Conservation (phyloP, 345 rosid species). For the Pugionium cornutum region DNA sequence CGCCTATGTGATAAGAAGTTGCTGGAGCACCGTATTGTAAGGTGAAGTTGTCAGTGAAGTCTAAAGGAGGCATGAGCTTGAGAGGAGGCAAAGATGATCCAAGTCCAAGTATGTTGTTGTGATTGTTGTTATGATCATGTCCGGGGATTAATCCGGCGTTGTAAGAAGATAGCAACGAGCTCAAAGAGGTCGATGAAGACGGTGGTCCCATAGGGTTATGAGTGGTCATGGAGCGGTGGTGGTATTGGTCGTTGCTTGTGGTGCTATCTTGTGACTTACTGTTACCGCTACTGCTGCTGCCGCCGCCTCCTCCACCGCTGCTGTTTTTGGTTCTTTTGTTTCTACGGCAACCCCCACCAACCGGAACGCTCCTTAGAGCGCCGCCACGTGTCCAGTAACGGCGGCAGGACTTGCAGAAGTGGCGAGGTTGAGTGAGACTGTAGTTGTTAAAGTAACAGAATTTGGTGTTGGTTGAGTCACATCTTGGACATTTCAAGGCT, state of each 20-base stretch:
- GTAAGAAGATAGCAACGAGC: conserved; percentile 42
- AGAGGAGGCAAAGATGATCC: conserved; percentile 44
- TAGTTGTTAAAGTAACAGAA: conserved; percentile 90
- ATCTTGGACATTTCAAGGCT: conserved; percentile 74
- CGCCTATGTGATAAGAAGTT: conserved; percentile 32
- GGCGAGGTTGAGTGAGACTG: conserved; percentile 82
- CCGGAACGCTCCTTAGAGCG: conserved; percentile 75
- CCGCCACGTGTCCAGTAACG: conserved; percentile 91
- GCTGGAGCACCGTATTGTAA: conserved; percentile 42
- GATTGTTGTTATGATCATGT: conserved; percentile 36
- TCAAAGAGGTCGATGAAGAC: conserved; percentile 32
- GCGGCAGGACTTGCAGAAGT: conserved; percentile 84
- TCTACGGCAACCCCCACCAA: conserved; percentile 82
- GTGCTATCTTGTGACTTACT: conserved; percentile 42
- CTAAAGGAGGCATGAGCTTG: conserved; percentile 41
- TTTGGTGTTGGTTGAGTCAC: conserved; percentile 80
- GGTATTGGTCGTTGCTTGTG: conserved; percentile 41
- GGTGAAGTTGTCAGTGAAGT: conserved; percentile 41
- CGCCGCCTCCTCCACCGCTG: conserved; percentile 42
- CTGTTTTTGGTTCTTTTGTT: conserved; percentile 63
- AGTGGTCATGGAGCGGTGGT: conserved; percentile 30
- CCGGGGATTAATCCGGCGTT: conserved; percentile 43
- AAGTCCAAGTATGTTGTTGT: conserved; percentile 39
- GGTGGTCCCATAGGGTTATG: conserved; percentile 39
- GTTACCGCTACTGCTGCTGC: conserved; percentile 40